These are phyloP conservation scores for Mycocentrospora acerina DNA, from an alignment of 2,329 filamentous ascomycete genomes.

Conservation along the genomic window DNA sequence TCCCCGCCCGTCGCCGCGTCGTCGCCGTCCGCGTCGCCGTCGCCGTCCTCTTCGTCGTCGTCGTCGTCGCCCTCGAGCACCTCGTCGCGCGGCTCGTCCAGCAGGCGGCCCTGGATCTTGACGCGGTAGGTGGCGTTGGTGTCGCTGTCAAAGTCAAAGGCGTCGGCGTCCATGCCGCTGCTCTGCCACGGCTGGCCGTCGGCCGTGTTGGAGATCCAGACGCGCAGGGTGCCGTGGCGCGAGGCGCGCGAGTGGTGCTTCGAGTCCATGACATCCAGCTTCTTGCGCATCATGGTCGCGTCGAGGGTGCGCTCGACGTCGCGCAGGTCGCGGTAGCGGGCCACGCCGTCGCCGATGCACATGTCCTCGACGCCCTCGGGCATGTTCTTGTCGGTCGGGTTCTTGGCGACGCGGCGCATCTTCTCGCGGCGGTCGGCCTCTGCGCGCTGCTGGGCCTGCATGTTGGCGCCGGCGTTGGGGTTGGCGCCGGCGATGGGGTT, in stretches of 20 bases:
- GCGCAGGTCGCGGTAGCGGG: conserved; percentile 79
- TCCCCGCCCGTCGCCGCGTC: no score
- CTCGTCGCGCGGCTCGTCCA: conserved; percentile 55
- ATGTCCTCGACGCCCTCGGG: conserved; percentile 82
- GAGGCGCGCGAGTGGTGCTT: conserved; percentile 73
- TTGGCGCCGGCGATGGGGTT: conserved; percentile 25
- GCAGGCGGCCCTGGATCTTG: conserved; percentile 83
- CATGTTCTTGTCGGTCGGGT: conserved; percentile 92
- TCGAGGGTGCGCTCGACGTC: conserved; percentile 87
- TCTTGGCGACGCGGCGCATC: conserved; percentile 78
- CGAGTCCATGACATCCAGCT: conserved; percentile 84
- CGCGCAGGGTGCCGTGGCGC: conserved; percentile 79
- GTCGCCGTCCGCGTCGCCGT: conserved; percentile 60
- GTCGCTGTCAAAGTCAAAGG: conserved; percentile 78
- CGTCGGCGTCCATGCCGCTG: conserved; percentile 66
- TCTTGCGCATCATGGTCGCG: conserved; percentile 90
- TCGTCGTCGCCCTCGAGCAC: conserved; percentile 34
- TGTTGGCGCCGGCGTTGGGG: conserved; percentile 15
- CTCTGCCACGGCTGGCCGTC: conserved; percentile 94
- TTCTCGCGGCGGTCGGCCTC: conserved; percentile 60
- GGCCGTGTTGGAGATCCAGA: conserved; percentile 94
- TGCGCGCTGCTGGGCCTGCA: conserved; percentile 49
- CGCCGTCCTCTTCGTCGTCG: conserved; percentile 45
- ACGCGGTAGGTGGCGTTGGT: conserved; percentile 81
- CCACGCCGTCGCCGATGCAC: conserved; percentile 77